These are phyloP conservation scores for Solanum gracilifrons DNA, from an alignment of 257 asterid genomes.

Conservation along the genomic window DNA sequence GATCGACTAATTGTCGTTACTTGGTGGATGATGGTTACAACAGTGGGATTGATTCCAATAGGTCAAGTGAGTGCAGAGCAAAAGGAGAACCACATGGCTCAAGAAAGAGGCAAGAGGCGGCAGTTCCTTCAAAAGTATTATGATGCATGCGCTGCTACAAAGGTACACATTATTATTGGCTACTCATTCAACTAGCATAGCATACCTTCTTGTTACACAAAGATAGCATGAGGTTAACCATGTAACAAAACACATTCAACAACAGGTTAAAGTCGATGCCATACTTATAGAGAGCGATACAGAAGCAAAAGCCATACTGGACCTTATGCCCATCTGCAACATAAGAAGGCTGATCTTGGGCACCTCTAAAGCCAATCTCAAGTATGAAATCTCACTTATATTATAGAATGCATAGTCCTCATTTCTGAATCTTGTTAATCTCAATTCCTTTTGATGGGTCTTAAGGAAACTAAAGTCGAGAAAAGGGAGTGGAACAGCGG, in stretches of 20 bases:
- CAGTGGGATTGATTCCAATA: conserved; percentile 59
- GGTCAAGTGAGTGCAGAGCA: conserved; percentile 58
- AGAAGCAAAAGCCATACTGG: conserved; percentile 66
- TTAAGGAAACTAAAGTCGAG: conserved; percentile 38
- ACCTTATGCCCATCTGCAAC: conserved; percentile 72
- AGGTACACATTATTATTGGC: conserved; percentile 21
- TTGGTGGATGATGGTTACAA: conserved; percentile 7
- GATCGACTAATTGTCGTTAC: not conserved
- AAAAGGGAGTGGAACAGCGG: conserved; percentile 30
- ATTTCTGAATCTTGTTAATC: not conserved
- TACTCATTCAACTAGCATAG: not conserved
- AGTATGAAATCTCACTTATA: conserved; percentile 17
- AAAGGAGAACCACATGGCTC: conserved; percentile 33
- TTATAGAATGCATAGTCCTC: not conserved
- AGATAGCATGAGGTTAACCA: not conserved
- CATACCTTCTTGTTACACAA: not conserved
- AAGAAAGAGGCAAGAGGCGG: conserved; percentile 41
- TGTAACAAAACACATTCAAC: not conserved
- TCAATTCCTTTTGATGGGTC: not conserved
- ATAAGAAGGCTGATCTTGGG: conserved; percentile 51
- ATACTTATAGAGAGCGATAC: conserved; percentile 56
- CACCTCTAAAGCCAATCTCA: conserved; percentile 36
- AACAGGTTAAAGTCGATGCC: conserved; percentile 61
- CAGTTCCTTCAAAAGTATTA: conserved; percentile 44
- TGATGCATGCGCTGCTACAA: conserved; percentile 26